Evolutionary conservation across 768 basidiomycete genomes (phyloP), one percentile per base, ranked within the genome.

Genomic region (Suillus paluster): DNA sequence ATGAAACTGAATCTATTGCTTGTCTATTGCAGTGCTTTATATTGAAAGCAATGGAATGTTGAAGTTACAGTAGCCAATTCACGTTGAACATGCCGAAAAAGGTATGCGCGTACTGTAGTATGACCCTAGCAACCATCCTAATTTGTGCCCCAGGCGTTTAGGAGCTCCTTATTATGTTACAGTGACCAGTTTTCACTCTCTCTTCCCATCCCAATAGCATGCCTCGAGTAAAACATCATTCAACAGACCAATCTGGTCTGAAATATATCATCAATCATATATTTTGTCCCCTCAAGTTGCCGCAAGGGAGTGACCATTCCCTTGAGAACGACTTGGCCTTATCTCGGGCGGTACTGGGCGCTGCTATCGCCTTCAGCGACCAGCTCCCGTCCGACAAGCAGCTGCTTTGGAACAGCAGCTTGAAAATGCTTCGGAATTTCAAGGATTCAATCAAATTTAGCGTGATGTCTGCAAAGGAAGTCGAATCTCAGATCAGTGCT

Each of bases 201-300:
- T 11, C 17, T 21, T 15, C 34, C 17, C 33, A 15, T 21, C 50
- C 19, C 30, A 11, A n/a, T 34, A 53, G 9, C 34, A 53, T 53
- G 34, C 7, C 21, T 11, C 34, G n/a, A n/a, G 42, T n/a, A 7
- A 4, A 52, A 12, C 30, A 3, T 21, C n/a, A 27, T 17, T 27
- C 48, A n/a, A n/a, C 15, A 54, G 36, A 54, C 11, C 36, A 38
- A 3, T 3, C 23, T 11, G 34, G 23, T 38, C 56, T 68, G 14
- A 11, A 66, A 15, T 84, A 81, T 63, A 64, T 76, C 34, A 57
- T 81, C 12, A 75, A 76, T 7, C 83, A 84, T 54, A 70, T 84
- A 0, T 81, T 83, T 63, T 63, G 76, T 6, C 83, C 83, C 4
- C 75, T 79, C 1, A 72, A 71, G 42, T 70, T 83, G 5, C 82